phyloP scores from a whole-genome alignment of 2,329 filamentous ascomycete species.

The Trichoderma sp. region DNA sequence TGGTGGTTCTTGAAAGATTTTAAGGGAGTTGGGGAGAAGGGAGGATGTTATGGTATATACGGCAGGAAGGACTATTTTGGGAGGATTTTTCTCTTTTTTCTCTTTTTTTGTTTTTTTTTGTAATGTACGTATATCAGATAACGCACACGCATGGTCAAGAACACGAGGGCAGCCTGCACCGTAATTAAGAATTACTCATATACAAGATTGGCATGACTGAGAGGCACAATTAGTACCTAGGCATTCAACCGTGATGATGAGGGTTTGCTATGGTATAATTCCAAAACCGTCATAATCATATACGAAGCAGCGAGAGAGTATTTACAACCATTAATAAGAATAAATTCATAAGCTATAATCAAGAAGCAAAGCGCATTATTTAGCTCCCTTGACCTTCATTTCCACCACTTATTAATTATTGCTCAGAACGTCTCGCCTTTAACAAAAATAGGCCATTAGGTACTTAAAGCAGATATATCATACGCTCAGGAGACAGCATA shows the following conservation, averaged over 20 bases:
- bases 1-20: neutral
- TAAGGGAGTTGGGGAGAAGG: neutral
- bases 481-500: neutral
- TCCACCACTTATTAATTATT: neutral
- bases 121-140: conserved; percentile 16
- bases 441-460: neutral
- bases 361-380: neutral
- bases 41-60: conserved; percentile 15
- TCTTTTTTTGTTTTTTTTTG: neutral
- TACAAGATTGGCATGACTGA: neutral
- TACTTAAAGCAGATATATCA: neutral
- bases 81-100: neutral
- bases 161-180: conserved; percentile 10
- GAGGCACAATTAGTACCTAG: neutral
- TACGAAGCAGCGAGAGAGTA: neutral
- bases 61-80: conserved; percentile 11
- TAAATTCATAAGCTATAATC: neutral
- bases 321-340: neutral
- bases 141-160: conserved; percentile 3
- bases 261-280: neutral
- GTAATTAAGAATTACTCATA: conserved; percentile 9
- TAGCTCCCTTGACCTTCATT: neutral
- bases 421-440: neutral
- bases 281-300: neutral
- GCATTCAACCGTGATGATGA: too few relatives aligned